Evolutionary conservation across 306 rosid genomes (phyloP).

Genomic region (Macrotyloma uniflorum): DNA sequence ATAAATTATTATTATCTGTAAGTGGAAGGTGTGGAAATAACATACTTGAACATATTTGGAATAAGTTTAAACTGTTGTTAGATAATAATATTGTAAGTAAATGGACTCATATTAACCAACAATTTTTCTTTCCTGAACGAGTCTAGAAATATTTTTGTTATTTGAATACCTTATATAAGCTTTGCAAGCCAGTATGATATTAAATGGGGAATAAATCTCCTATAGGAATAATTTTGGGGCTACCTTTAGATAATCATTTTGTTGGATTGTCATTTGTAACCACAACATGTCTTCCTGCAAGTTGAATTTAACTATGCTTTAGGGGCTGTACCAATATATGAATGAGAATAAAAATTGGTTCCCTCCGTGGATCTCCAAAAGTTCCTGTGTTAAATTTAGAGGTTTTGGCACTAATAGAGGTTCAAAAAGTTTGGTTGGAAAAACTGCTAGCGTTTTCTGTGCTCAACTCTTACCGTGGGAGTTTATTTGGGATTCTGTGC

Average conservation of each 20-base stretch:
- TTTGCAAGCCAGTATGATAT: background rate
- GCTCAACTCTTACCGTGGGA: background rate
- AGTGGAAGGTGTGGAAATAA: conserved; percentile 1
- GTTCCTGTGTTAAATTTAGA: background rate
- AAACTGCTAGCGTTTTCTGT: background rate
- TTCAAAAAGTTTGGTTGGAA: background rate
- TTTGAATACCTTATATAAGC: background rate
- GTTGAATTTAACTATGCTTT: conserved; percentile 9
- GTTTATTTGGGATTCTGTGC: background rate
- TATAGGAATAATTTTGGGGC: background rate
- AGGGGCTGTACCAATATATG: background rate
- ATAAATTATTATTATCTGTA: background rate
- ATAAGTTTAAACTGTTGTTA: background rate
- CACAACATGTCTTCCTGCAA: background rate
- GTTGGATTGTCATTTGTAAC: background rate
- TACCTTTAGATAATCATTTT: background rate
- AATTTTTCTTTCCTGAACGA: background rate
- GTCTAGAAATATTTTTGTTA: background rate
- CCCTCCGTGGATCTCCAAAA: background rate
- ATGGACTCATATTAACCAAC: background rate
- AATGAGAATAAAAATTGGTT: background rate
- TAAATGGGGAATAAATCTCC: background rate
- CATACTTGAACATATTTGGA: conserved; percentile 13
- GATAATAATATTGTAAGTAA: background rate
- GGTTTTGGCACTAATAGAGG: background rate